Evolutionary conservation across 2,329 filamentous ascomycete genomes (phyloP), one percentile per base, ranked within the genome.

Genomic region (Beauveria varroae): DNA sequence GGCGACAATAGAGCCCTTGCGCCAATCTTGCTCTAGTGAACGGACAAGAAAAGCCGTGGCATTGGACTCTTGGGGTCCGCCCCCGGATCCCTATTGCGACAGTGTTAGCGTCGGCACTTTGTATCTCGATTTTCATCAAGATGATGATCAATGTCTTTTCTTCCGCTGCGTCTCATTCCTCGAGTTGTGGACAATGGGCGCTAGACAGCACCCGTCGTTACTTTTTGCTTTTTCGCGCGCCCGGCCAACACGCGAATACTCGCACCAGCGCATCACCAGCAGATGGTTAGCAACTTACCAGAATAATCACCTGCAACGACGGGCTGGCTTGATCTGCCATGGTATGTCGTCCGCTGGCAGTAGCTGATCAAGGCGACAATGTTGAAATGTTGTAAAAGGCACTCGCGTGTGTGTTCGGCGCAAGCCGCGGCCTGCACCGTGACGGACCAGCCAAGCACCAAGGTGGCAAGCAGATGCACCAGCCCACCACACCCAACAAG

Each of bases 11-110:
- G 92, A 97, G 50, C 89, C 88, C 68, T 87, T 89, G 54, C 82
- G 79, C 95, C 95, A 99, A 64, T 86, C 84, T 57, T 88, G 84
- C 34, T 87, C 84, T 10, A 88, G 81, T 5, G 93, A 93, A 52
- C 93, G 88, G 52, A 98, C 90, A 22, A 99, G 84, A 62, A 98
- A 86, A 3, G 92, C 91, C 0, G 93, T 97, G 26, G 91, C 89
- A 72, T 93, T 95, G 73, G 91, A 87, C 80, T 99, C 95, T 68
- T 85, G 83, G 37, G 95, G 95, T 57, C 95, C 95, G 62, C 95
- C 95, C 56, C 91, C 91, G 51, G 91, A 86, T 65, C 95, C 95
- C 92, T 96, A 70, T 65, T 62, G n/a, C 26, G 14, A 44, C 14
- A 40, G 12, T 12, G 30, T 61, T 28, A 55, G 51, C 51, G 26